Evolutionary conservation across 495 filamentous ascomycete genomes (phyloP), one percentile per base, ranked within the genome.

Genomic region (Xylaria sp.): DNA sequence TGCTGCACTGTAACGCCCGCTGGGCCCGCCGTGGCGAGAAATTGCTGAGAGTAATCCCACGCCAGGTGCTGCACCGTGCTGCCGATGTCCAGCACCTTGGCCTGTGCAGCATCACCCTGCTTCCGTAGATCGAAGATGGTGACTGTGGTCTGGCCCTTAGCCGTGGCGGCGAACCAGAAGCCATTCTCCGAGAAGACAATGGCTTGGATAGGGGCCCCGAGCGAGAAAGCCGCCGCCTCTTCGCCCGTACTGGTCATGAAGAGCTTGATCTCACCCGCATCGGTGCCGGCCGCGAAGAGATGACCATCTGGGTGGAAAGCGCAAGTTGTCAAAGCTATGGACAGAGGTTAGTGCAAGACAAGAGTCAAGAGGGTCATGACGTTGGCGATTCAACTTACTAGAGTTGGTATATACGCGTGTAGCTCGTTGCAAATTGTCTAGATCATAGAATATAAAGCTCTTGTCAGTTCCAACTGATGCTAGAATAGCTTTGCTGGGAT

Each of bases 21-120:
- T 1, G 92, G 88, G 0, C 97, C 97, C 19, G 88, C 92, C 24
- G 92, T 90, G 21, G 95, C 91, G 21, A 98, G 86, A 81, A 92
- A 99, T 79, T 98, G 96, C 29, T 95, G 96, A 24, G 92, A 96
- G 83, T 97, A 97, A 76, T 99, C 96, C 93, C 94, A 99, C 61
- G 86, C 83, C 68, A 97, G 85, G 33, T 86, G 87, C 57, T 90
- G 85, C 61, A 97, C 88, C 55, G 87, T 86, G 72, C 88, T 90
- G 46, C 94, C 95, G 67, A 92, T 91, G 53, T 98, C 93, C 24
- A 98, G 84, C 35, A 90, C 87, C 85, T 97, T 96, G 72, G 88
- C 88, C 73, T 88, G 84, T 57, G 90, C 89, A 41, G 90, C 89
- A 73, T 91, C 93, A 41, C 95, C 89, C 67, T 90, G 87, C 80